Evolutionary conservation across 176 grass and related monocot genomes (phyloP).

Genomic region (Saccharum officinarum): DNA sequence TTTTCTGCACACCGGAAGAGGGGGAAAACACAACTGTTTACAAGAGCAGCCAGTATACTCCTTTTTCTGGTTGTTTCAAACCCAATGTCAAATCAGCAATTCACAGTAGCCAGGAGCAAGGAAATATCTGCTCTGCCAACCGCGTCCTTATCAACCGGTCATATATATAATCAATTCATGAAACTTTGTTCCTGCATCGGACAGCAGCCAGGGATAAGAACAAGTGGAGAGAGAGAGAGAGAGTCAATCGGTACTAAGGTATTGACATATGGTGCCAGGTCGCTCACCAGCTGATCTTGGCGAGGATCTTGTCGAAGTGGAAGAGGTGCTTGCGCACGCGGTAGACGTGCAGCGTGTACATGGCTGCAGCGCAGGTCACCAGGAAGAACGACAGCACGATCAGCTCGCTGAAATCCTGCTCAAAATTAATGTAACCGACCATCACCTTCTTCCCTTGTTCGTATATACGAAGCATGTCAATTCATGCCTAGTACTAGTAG

Average conservation of each 20-base stretch:
- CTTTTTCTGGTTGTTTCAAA: neutral
- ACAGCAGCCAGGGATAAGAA: neutral
- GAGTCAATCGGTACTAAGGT: neutral
- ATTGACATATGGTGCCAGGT: neutral
- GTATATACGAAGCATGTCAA: no score
- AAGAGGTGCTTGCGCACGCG: conserved; percentile 82
- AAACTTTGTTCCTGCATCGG: neutral
- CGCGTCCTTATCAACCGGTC: no score
- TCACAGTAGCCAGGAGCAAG: neutral
- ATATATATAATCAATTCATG: neutral
- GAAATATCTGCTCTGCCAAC: neutral
- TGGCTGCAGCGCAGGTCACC: conserved; percentile 61
- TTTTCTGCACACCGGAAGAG: neutral
- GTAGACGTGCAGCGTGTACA: conserved; percentile 78
- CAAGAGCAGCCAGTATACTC: neutral
- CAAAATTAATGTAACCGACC: neutral
- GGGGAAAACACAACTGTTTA: neutral
- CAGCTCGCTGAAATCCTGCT: conserved; percentile 82
- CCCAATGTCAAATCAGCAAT: neutral
- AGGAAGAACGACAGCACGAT: conserved; percentile 80
- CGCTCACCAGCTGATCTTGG: conserved; percentile 41
- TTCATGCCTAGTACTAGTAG: neutral
- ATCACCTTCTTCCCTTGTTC: no score
- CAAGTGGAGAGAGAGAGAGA: no score
- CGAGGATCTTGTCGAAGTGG: conserved; percentile 75